Evolutionary conservation across 2,329 filamentous ascomycete genomes (phyloP), one percentile per base, ranked within the genome.

Genomic region (Verticillium isaacii): DNA sequence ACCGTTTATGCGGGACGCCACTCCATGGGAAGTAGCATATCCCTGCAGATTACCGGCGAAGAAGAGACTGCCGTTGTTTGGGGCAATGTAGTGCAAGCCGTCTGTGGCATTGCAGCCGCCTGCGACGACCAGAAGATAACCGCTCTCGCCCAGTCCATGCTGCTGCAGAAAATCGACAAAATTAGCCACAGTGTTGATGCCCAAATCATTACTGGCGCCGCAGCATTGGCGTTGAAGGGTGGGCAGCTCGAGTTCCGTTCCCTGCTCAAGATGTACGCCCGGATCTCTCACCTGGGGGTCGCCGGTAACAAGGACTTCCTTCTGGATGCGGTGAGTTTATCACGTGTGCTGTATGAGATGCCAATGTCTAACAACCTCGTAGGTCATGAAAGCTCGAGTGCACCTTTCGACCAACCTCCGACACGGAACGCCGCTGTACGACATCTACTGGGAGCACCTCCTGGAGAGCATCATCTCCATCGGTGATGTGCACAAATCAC

Each of bases 101-200:
- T 99, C 64, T 94, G 96, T 62, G 89, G 88, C n/a, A 92, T 99
- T 72, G 92, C 95, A 1, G 86, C 84, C 25, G 88, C 86, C 62
- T 93, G 89, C 71, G 85, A 89, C 57, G 93, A 99, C 69, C 88
- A 92, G 63, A 97, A 97, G 76, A 96, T 99, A 60, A 95, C 90
- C 7, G 93, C 93, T 5, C 80, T 99, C 59, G 94, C 93, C 2
- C 90, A 97, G 68, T 96, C 93, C 1, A 97, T 99, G 88, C 85
- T 99, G 29, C 78, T 97, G n/a, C 95, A 99, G 71, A 98, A 99
- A 74, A 85, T 98, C 62, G 89, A 90, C 64, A 94, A 95, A 74
- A 87, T 97, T 61, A 95, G 87, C 70, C 82, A 85, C 63, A 79
- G 84, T 5, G 90, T 97, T 2, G 93, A 98, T 78, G 88, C 90